A percentile compares a stretch with the other conserved stretches of the same genome.
phyloP scores from a whole-genome alignment of 164 flowering plant genomes.

The Sextonia rubra region DNA sequence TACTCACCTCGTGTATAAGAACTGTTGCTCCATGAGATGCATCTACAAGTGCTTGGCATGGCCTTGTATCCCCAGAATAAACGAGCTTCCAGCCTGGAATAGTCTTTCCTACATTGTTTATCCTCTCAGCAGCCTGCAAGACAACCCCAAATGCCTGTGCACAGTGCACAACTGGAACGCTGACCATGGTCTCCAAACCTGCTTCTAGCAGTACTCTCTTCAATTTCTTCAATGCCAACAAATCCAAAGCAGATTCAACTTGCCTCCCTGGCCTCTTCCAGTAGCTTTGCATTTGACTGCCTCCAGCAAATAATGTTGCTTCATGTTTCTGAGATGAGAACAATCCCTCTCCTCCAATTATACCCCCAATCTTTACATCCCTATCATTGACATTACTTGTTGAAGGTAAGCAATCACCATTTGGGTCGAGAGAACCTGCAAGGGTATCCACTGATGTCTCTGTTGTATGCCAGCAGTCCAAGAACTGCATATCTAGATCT shows the following conservation, averaged over 20 bases:
- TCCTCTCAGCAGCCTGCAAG: conserved; percentile 63
- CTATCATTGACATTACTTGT: conserved; percentile 16
- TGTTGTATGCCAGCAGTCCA: conserved; percentile 73
- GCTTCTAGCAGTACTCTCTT: conserved; percentile 59
- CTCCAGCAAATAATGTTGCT: conserved; percentile 49
- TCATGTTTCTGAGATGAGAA: conserved; percentile 18
- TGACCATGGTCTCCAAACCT: conserved; percentile 66
- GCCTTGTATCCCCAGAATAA: conserved; percentile 97
- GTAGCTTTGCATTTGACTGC: conserved; percentile 64
- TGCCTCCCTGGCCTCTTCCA: conserved; percentile 57
- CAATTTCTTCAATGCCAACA: conserved; percentile 41
- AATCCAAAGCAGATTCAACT: conserved; percentile 21
- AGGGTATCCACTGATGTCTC: conserved; percentile 47
- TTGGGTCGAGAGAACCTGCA: conserved; percentile 19
- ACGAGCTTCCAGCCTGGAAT: conserved; percentile 98
- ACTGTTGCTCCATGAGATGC: conserved; percentile 89
- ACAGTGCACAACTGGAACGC: conserved; percentile 93
- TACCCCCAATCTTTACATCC: conserved; percentile 9
- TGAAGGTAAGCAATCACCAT: conserved; percentile 8
- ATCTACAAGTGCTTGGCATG: conserved; percentile 64
- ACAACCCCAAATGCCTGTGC: conserved; percentile 82
- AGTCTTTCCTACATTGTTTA: conserved; percentile 51
- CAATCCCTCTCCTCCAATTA: conserved; percentile 1
- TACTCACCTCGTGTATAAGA: conserved; percentile 91
- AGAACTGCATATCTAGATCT: conserved; percentile 85